Evolutionary conservation across 352 stramenopile genomes (phyloP).

Genomic region (Globisporangium acanthophoron): DNA sequence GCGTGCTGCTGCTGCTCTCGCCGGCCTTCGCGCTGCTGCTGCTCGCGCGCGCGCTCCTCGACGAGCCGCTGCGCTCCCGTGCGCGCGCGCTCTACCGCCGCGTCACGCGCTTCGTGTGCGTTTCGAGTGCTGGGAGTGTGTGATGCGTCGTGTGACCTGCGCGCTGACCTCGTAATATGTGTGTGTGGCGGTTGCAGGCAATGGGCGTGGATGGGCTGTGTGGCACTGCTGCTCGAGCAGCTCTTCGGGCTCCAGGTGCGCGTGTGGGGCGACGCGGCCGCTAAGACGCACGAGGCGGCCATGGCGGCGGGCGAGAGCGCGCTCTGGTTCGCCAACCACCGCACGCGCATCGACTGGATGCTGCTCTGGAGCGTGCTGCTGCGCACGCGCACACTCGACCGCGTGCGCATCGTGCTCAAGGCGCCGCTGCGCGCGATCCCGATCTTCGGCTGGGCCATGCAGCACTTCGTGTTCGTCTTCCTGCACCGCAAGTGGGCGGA

Average conservation of each 20-base stretch:
- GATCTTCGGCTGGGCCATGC: slow-evolving; percentile 84
- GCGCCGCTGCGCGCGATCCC: slow-evolving; percentile 59
- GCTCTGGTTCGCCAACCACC: slow-evolving; percentile 75
- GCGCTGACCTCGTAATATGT: no score
- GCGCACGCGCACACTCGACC: slow-evolving; percentile 39
- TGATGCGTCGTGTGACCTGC: no score
- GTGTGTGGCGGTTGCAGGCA: slow-evolving; percentile 25
- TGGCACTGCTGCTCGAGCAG: slow-evolving; percentile 60
- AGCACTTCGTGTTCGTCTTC: slow-evolving; percentile 85
- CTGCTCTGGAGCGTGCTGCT: slow-evolving; percentile 68
- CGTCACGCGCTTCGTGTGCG: slow-evolving; percentile 50
- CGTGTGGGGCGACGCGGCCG: slow-evolving; percentile 51
- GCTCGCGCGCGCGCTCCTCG: slow-evolving; percentile 18
- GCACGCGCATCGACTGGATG: slow-evolving; percentile 85
- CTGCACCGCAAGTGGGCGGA: slow-evolving; percentile 63
- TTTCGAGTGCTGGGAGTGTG: background rate
- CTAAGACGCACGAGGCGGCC: slow-evolving; percentile 40
- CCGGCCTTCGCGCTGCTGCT: slow-evolving; percentile 43
- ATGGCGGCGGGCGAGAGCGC: slow-evolving; percentile 43
- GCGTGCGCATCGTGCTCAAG: slow-evolving; percentile 75
- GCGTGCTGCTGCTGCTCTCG: slow-evolving; percentile 45
- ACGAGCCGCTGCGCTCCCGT: slow-evolving; percentile 11
- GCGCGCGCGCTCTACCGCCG: slow-evolving; percentile 38
- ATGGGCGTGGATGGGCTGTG: slow-evolving; percentile 75
- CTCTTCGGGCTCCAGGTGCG: slow-evolving; percentile 53